Base-by-base conservation (phyloP, 805 yeast genomes). In the Saturnispora besseyi region DNA sequence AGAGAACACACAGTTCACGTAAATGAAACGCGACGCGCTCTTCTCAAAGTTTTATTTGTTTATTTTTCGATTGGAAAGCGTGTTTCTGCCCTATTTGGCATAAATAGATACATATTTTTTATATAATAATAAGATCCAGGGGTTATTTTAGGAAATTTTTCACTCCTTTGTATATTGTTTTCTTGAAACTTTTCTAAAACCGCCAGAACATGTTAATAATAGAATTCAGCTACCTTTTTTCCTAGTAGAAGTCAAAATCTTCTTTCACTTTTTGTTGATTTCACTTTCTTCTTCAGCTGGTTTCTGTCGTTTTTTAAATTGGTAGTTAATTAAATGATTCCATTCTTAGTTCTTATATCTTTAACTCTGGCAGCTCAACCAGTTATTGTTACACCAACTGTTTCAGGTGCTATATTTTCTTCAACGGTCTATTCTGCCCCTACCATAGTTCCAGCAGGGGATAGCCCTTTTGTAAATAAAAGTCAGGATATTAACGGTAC, bases 401-500 rank as follows among this genome's bases (percentile, higher is more conserved):
- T 15, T 22, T 12, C 31, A 22, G 26, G 26, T 31, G 38, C 22
- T 22, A 3, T 28, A 32, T 21, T 11, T 33, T 6, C 21, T 7
- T 24, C 43, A 22, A 34, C 44, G 1, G 3, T 13, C 2, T 47
- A 47, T 47, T 5, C 10, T 3, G 24, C 11, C 5, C 45, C 50
- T 4, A 32, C 41, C 0, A n/a, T 5, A 15, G 54, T 62, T 11
- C 62, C 66, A 9, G 47, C 54, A 4, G 48, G 24, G 2, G 12
- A 32, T 6, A 51, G 70, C 45, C 76, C 76, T 9, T 71, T 56
- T 51, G 59, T 72, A 9, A 46, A 50, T 7, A 45, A 48, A 21
- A 48, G 64, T 5, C 40, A 52, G 7, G 55, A 66, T 41, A 66
- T 71, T 2, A 57, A 61, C 15, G 71, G 72, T 22, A 58, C 75